phyloP scores from a whole-genome alignment of 768 basidiomycete species.

The Boletus subcaerulescens region DNA sequence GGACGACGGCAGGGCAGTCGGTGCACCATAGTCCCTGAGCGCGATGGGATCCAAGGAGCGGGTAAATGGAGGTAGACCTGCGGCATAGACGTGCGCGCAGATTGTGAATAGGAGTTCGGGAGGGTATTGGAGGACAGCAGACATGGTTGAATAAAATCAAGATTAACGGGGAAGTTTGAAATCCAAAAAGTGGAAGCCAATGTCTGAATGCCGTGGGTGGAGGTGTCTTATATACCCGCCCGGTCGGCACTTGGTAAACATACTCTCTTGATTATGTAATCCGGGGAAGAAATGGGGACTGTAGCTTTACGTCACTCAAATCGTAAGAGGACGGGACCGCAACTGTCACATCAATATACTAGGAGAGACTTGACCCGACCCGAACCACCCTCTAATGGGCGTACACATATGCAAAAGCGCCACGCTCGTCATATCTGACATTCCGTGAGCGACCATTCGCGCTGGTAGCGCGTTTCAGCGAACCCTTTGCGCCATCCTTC shows the following conservation, averaged over 20 bases:
- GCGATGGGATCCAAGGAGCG: conserved; percentile 73
- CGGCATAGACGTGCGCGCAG: conserved; percentile 67
- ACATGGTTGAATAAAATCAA: conserved; percentile 7
- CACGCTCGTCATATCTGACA: neutral
- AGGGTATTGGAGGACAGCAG: conserved; percentile 49
- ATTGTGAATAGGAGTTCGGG: conserved; percentile 71
- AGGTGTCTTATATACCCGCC: conserved; percentile 3
- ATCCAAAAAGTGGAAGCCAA: neutral
- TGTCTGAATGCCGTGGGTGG: neutral
- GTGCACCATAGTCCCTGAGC: conserved; percentile 39
- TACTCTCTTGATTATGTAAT: conserved; percentile 15
- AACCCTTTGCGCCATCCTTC: neutral
- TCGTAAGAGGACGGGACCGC: conserved; percentile 15
- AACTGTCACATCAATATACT: neutral
- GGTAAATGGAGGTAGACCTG: conserved; percentile 51
- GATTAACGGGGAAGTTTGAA: too few relatives aligned
- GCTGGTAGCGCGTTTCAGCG: neutral
- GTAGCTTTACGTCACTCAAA: neutral
- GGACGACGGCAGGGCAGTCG: conserved; percentile 70
- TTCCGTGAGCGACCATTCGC: neutral
- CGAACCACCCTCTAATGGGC: neutral
- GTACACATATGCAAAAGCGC: neutral
- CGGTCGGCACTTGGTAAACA: conserved; percentile 8
- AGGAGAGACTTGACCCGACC: too few relatives aligned
- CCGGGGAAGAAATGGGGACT: conserved; percentile 15